Evolutionary conservation across 2,329 filamentous ascomycete genomes (phyloP), one percentile per base, ranked within the genome.

Genomic region (Botrytis deweyae): DNA sequence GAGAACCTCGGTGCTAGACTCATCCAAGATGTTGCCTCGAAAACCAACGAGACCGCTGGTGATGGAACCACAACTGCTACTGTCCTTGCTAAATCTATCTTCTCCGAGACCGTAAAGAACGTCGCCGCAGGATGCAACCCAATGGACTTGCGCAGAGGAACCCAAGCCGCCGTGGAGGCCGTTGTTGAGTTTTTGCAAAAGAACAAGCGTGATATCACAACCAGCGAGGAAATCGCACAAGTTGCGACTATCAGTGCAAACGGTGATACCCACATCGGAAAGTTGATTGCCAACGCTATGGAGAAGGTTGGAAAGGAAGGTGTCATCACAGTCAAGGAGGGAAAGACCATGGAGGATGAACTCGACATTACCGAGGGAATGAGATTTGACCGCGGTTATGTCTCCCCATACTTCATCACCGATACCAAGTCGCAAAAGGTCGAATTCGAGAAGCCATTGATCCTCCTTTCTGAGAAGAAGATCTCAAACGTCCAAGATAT

Each of bases 261-360:
- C 86, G 96, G 96, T 79, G 96, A 99, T 83, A 90, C 90, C 74
- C 95, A 98, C 86, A 93, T 99, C 81, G 96, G 96, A 81, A 91
- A 94, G 86, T 90, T 99, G 83, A 96, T 99, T 84, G 95, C 96
- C 83, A 98, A 91, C 83, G 96, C 96, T 80, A 99, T 99, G 96
- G 96, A 99, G 90, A 97, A 97, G 90, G 96, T 99, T 77, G 96
- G 96, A 85, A 99, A 99, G 90, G 96, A 99, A 88, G 96, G 96
- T 88, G 96, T 99, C 82, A 99, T 99, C 84, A 99, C 96, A 74
- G 95, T 98, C 82, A 99, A 99, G 92, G 96, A 99, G 89, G 96
- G 96, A 83, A 99, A 98, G 92, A 98, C 96, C 75, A 92, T 97
- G 82, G 91, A 93, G 81, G 96, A 99, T 80, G 96, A 99, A 90